Conservation (phyloP, 495 filamentous ascomycete genomes). For the Cercophora scortea region DNA sequence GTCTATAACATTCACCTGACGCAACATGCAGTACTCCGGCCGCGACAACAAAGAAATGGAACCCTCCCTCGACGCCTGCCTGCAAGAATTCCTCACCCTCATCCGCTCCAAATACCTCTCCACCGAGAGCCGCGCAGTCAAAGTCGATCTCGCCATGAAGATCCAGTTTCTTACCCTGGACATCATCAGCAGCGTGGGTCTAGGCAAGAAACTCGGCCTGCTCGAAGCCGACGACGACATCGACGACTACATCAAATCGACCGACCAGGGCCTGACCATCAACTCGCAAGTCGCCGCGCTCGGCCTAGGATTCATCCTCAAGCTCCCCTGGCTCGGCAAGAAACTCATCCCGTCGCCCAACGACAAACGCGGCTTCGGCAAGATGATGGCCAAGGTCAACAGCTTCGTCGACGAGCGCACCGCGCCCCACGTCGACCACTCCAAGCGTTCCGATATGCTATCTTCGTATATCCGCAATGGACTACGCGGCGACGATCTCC, state of each 20-base stretch:
- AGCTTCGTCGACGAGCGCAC: slow-evolving; percentile 21
- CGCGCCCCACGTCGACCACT: slow-evolving; percentile 3
- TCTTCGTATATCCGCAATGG: slow-evolving; percentile 36
- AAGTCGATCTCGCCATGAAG: slow-evolving; percentile 37
- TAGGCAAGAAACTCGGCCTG: slow-evolving; percentile 30
- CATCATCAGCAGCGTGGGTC: slow-evolving; percentile 29
- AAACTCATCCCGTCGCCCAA: slow-evolving; percentile 44
- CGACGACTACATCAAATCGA: slow-evolving; percentile 17
- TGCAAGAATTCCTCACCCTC: slow-evolving; percentile 32
- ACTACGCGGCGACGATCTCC: slow-evolving; percentile 28
- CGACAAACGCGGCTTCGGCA: slow-evolving; percentile 29
- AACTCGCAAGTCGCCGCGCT: slow-evolving; percentile 15
- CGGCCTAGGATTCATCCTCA: slow-evolving; percentile 34
- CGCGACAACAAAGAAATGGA: slow-evolving; percentile 34
- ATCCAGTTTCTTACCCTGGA: slow-evolving; percentile 34
- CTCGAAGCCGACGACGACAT: slow-evolving; percentile 25
- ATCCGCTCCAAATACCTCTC: slow-evolving; percentile 38
- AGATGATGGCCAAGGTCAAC: slow-evolving; percentile 15
- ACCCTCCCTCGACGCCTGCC: neutral
- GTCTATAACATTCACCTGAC: neutral
- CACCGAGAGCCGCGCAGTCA: slow-evolving; percentile 13
- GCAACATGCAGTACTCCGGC: slow-evolving; percentile 29
- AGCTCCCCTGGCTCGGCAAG: slow-evolving; percentile 22
- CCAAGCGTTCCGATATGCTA: slow-evolving; percentile 26
- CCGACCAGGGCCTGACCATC: slow-evolving; percentile 16